Percentiles rank a stretch among this genome's conserved stretches.
Conservation (phyloP, 2,329 filamentous ascomycete species). For the Didymella glomerata region DNA sequence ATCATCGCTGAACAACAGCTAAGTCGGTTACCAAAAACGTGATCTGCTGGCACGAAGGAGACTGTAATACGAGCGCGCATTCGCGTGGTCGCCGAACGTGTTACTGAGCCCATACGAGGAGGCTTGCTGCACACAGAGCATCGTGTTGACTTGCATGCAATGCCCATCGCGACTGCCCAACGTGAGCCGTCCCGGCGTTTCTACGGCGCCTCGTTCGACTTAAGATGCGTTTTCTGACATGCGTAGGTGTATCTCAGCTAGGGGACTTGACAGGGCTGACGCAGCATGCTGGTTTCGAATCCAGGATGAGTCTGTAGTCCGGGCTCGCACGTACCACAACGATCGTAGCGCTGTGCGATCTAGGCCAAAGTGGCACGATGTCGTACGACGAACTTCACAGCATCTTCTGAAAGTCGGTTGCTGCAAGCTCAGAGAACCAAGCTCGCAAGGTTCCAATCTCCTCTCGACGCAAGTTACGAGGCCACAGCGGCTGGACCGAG, state of each 20-base stretch:
- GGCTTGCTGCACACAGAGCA: not conserved
- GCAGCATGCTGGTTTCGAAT: not conserved
- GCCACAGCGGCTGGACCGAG: not conserved
- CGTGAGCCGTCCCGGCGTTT: not conserved
- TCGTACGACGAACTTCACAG: not conserved
- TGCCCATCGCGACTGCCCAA: not conserved
- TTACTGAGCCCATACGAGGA: not conserved
- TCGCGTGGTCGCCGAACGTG: not conserved
- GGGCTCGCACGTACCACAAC: not conserved
- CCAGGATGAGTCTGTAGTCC: not conserved
- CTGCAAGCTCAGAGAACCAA: not conserved
- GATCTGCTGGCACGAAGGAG: not conserved
- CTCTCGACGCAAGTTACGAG: not conserved
- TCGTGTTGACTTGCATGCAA: not conserved
- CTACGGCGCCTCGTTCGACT: constrained; percentile 1
- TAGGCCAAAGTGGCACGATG: constrained; percentile 1
- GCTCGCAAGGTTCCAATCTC: not conserved
- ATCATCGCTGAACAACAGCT: not conserved
- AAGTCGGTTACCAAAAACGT: not conserved
- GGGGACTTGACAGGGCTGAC: not conserved
- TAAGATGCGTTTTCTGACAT: not conserved
- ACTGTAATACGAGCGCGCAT: not conserved
- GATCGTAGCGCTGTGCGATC: not conserved
- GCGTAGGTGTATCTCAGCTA: not conserved
- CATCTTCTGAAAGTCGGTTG: not conserved